A percentile compares a stretch with the other conserved stretches of the same genome.
These are phyloP conservation scores for Podospora sp. DNA, from an alignment of 495 filamentous ascomycete species.

Conservation along the genomic window DNA sequence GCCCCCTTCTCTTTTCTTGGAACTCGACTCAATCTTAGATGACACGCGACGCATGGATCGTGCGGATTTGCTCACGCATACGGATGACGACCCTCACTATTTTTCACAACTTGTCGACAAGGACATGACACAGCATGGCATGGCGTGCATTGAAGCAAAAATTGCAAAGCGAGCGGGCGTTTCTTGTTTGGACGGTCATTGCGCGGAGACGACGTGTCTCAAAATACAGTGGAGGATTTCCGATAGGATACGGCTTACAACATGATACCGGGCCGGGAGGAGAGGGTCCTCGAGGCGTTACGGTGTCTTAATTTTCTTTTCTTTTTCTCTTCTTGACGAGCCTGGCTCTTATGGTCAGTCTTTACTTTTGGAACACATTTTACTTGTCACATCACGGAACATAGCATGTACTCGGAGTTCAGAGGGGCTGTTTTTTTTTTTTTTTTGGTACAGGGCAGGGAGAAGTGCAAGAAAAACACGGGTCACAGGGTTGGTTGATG, in stretches of 20 bases:
- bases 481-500: slow-evolving; percentile 1
- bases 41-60: slow-evolving; percentile 3
- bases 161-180: slow-evolving; percentile 20
- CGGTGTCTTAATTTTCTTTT: background rate
- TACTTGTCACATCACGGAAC: slow-evolving; percentile 4
- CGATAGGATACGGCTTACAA: slow-evolving; percentile 6
- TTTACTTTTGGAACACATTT: slow-evolving; percentile 13
- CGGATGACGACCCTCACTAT: slow-evolving; percentile 9
- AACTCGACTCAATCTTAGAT: slow-evolving; percentile 7
- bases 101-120: slow-evolving; percentile 1
- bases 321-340: background rate
- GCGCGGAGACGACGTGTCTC: background rate
- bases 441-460: background rate
- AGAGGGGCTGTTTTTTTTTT: slow-evolving; percentile 5
- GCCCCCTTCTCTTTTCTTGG: slow-evolving; percentile 1
- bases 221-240: slow-evolving; percentile 4
- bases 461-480: slow-evolving; percentile 1
- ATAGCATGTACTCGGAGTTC: slow-evolving; percentile 19
- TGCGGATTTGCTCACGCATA: slow-evolving; percentile 19
- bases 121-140: slow-evolving; percentile 21
- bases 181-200: slow-evolving; percentile 9
- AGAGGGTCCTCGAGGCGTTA: background rate
- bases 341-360: background rate
- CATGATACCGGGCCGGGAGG: slow-evolving; percentile 9
- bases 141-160: slow-evolving; percentile 16